phyloP scores from a whole-genome alignment of 2,329 filamentous ascomycete genomes.

The Volutella citrinella region DNA sequence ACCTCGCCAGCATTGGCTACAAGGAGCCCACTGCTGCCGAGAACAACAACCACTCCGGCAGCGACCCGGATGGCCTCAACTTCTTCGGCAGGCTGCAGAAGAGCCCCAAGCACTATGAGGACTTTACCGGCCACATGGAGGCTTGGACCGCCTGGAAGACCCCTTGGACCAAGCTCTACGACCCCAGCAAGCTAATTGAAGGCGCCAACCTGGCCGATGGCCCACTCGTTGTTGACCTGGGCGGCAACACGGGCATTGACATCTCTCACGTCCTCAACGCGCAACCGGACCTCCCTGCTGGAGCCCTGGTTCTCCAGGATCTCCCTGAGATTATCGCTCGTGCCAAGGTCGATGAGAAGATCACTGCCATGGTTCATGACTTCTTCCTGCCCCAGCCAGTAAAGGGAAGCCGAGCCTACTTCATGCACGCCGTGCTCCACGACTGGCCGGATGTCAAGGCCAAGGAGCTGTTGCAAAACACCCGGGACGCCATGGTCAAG shows the following conservation, averaged over 20 bases:
- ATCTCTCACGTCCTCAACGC: slow-evolving; percentile 11
- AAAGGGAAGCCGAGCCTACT: slow-evolving; percentile 38
- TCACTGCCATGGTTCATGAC: slow-evolving; percentile 11
- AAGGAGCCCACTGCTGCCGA: slow-evolving; percentile 10
- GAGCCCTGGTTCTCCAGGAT: slow-evolving; percentile 13
- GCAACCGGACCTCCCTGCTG: slow-evolving; percentile 2
- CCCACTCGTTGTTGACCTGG: slow-evolving; percentile 15
- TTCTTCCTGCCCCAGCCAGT: slow-evolving; percentile 15
- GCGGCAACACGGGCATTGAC: slow-evolving; percentile 16
- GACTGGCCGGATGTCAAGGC: slow-evolving; percentile 44
- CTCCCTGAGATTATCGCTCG: slow-evolving; percentile 12
- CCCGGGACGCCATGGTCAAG: slow-evolving; percentile 13
- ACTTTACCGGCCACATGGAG: slow-evolving; percentile 17
- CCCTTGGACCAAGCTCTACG: slow-evolving; percentile 17
- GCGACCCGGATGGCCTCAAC: slow-evolving; percentile 13
- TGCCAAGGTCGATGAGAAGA: slow-evolving; percentile 10
- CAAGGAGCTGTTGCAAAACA: slow-evolving; percentile 24
- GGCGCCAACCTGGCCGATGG: slow-evolving; percentile 6
- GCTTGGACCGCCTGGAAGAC: slow-evolving; percentile 18
- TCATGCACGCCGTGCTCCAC: slow-evolving; percentile 46
- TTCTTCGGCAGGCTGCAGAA: slow-evolving; percentile 16
- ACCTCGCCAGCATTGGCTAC: slow-evolving; percentile 12
- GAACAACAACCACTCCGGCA: slow-evolving; percentile 8
- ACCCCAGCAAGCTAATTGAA: slow-evolving; percentile 8
- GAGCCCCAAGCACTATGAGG: slow-evolving; percentile 15